Base-by-base conservation (phyloP, 1,139 yeast genomes). In the Eremothecium coryli region DNA sequence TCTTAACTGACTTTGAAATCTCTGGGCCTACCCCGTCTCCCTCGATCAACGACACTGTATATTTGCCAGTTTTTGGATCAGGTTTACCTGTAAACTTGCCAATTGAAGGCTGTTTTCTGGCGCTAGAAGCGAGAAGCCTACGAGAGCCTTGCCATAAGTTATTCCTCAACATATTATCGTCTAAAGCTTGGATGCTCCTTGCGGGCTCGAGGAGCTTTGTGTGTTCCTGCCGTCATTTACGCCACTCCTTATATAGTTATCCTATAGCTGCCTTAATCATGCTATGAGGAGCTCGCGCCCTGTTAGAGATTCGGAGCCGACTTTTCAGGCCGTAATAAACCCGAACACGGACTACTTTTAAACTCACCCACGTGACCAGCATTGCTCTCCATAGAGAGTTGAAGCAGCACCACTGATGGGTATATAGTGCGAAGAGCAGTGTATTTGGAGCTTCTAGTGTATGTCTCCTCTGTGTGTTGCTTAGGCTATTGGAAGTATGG, bases 11-110 rank as follows among this genome's bases (percentile, higher is more conserved):
- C 58, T 82, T 75, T 45, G 97, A 82, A 60, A 90, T 90, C 66
- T 90, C 98, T 38, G 80, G 74, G 51, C 98, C 98, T 52, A 90
- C 88, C 70, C 98, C 98, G 60, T 90, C 98, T 65, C 98, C 98
- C 67, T 88, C 96, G 56, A 90, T 90, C 68, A 90, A 71, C 38
- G 98, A 88, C 45, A 90, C 98, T 40, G 86, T 76, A 68, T 79
- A 90, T 58, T 82, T 79, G 46, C 90, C 90, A 38, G 73, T 69
- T 35, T 73, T 26, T 14, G 56, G 47, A 31, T 55, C 42, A 23
- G 57, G 50, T 33, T 50, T 48, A 23, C 60, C 60, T 6, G 56
- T 49, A 33, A 32, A 54, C 34, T 44, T 47, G 32, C 59, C 58
- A 32, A 50, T 50, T 10, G 45, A 39, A 26, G 56, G 56, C 36